Base-by-base conservation (phyloP, 2,329 filamentous ascomycete genomes). In the Ilyonectria robusta region DNA sequence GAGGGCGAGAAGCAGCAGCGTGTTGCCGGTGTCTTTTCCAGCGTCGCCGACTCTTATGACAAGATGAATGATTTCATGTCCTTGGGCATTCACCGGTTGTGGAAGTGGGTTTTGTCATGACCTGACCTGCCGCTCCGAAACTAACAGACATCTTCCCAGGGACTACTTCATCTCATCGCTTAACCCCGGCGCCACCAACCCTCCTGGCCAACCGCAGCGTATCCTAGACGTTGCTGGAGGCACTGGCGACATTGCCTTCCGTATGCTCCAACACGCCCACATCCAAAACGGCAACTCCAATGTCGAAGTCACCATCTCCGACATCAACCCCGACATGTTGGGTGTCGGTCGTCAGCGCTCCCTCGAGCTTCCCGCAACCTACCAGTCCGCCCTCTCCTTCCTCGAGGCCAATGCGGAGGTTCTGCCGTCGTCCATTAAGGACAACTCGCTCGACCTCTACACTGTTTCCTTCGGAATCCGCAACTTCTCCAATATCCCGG, bases 21-120 rank as follows among this genome's bases (percentile, higher is more conserved):
- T 86, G 95, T 98, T 46, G 93, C 93, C 67, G 90, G 89, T 47
- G 96, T 99, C 65, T 99, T 99, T 84, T 95, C 94, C 81, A 98
- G 93, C 72, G 96, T 99, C 46, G 96, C 96, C 73, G 91, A 93
- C 70, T 94, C 93, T 19, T 99, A 99, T 83, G 96, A 99, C 82
- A 92, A 92, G 69, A 99, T 99, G 96, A 99, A 99, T 84, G 96
- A 99, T 81, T 88, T 98, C 73, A 99, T 99, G 96, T 98, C 96
- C 8, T 89, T 99, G 54, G 96, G 96, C 62, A 95, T 97, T 83
- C 96, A 99, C 81, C 93, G 96, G 48, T 85, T 99, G 42, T 99
- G 96, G 96, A 99, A 92, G 89, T 89, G 74, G 56, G 86, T 81
- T 53, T 13, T 35, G 42, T 47, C 26, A 47, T 19, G 44, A n/a